phyloP scores from a whole-genome alignment of 2,329 filamentous ascomycete species.

The Colletotrichum musicola region DNA sequence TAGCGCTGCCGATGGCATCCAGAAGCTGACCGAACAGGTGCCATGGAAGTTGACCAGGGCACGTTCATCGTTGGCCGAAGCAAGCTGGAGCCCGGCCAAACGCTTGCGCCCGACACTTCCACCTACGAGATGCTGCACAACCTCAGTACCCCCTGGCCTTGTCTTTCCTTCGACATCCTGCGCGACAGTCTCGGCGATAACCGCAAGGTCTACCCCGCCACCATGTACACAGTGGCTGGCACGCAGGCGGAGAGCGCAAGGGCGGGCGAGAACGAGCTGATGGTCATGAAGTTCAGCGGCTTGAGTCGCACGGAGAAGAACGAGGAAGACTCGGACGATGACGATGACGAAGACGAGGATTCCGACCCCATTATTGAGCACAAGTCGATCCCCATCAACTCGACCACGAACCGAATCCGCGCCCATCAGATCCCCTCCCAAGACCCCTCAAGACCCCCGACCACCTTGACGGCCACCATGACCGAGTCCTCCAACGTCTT shows the following conservation, averaged over 20 bases:
- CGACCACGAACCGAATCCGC: conserved; percentile 94
- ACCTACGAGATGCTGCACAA: conserved; percentile 98
- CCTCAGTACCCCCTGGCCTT: conserved; percentile 95
- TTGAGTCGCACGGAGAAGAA: conserved; percentile 87
- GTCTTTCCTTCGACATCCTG: conserved; percentile 94
- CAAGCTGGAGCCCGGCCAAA: conserved; percentile 91
- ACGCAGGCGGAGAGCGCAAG: conserved; percentile 86
- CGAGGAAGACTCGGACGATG: conserved; percentile 74
- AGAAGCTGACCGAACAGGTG: conserved; percentile 59
- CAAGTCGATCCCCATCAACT: conserved; percentile 85
- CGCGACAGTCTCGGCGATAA: conserved; percentile 88
- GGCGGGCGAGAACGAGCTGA: conserved; percentile 89
- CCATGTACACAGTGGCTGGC: conserved; percentile 93
- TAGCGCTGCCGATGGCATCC: no score
- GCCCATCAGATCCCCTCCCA: conserved; percentile 82
- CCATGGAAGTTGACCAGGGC: conserved; percentile 93
- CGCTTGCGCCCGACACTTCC: conserved; percentile 89
- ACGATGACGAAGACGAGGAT: conserved; percentile 80
- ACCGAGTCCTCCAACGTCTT: conserved; percentile 89
- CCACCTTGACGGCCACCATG: conserved; percentile 91
- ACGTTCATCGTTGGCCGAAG: conserved; percentile 97
- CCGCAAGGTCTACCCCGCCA: conserved; percentile 93
- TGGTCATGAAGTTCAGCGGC: conserved; percentile 96
- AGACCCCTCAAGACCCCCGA: conserved; percentile 78
- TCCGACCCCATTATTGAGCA: conserved; percentile 94